Evolutionary conservation across 768 basidiomycete genomes (phyloP).

Genomic region (Russula emetica): DNA sequence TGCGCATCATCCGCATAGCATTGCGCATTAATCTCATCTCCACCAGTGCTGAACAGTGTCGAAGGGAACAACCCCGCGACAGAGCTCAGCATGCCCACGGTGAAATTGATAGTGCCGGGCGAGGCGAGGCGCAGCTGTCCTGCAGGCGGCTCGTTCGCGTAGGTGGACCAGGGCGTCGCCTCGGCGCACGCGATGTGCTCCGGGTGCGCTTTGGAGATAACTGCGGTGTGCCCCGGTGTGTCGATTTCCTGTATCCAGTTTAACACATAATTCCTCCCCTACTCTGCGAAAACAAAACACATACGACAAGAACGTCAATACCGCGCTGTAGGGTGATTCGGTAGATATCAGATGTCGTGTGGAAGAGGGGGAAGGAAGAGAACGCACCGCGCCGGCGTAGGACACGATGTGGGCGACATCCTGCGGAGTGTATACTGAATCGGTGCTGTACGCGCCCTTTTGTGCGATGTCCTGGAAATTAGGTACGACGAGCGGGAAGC

Average conservation of each 20-base stretch:
- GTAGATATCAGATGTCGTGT: neutral
- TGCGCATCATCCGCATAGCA: slow-evolving; percentile 62
- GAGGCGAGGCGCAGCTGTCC: slow-evolving; percentile 77
- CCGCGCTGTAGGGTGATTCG: slow-evolving; percentile 37
- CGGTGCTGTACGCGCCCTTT: slow-evolving; percentile 44
- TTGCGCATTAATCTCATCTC: slow-evolving; percentile 69
- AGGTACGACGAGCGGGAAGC: slow-evolving; percentile 44
- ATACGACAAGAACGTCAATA: slow-evolving; percentile 45
- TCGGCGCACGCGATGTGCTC: slow-evolving; percentile 67
- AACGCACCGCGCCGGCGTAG: slow-evolving; percentile 44
- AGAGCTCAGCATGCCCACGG: slow-evolving; percentile 47
- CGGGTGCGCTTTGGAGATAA: slow-evolving; percentile 60
- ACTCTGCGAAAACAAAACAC: neutral
- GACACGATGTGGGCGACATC: slow-evolving; percentile 41
- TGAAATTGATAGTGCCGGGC: slow-evolving; percentile 55
- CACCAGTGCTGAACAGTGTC: slow-evolving; percentile 71
- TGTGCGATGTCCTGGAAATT: slow-evolving; percentile 38
- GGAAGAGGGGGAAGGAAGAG: neutral
- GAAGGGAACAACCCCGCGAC: slow-evolving; percentile 52
- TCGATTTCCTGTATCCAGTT: slow-evolving; percentile 68
- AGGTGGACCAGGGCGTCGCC: slow-evolving; percentile 53
- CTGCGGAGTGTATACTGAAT: slow-evolving; percentile 35
- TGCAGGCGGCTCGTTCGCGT: slow-evolving; percentile 72
- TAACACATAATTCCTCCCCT: neutral
- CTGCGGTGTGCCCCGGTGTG: slow-evolving; percentile 75